These are phyloP conservation scores for Thelonectria rubi DNA, from an alignment of 2,329 filamentous ascomycete species.

Conservation along the genomic window DNA sequence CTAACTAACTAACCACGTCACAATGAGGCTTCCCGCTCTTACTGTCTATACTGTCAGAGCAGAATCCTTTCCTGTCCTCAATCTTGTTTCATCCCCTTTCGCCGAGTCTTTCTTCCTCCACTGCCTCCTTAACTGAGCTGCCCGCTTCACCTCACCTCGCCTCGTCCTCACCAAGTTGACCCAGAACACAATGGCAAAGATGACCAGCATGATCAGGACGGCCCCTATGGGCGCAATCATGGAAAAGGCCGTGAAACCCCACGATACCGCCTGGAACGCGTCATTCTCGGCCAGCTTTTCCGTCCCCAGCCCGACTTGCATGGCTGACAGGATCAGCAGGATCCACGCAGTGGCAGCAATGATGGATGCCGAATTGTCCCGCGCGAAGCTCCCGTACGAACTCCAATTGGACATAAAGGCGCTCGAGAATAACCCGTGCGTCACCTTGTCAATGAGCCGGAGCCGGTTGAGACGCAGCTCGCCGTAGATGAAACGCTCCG, in stretches of 20 bases:
- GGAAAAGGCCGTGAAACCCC: conserved; percentile 52
- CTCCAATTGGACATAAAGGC: conserved; percentile 39
- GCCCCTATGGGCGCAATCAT: conserved; percentile 12
- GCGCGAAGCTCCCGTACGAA: conserved; percentile 53
- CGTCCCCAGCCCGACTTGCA: conserved; percentile 58
- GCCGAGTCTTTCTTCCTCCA: not conserved
- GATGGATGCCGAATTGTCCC: conserved; percentile 54
- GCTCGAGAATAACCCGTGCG: conserved; percentile 24
- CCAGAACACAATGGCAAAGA: conserved; percentile 5
- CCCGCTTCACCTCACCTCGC: not conserved
- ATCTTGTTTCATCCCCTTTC: not conserved
- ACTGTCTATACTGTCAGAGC: not conserved
- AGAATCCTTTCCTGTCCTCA: not conserved
- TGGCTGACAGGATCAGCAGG: conserved; percentile 56
- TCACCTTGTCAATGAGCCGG: conserved; percentile 18
- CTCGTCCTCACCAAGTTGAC: conserved; percentile 11
- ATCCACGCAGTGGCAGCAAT: conserved; percentile 53
- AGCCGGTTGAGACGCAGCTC: conserved; percentile 28
- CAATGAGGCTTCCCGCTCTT: no score
- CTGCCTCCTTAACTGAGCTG: not conserved
- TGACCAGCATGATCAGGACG: not conserved
- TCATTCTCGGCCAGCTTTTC: conserved; percentile 43
- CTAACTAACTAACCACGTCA: no score
- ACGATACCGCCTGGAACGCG: conserved; percentile 54
- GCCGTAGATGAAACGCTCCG: conserved; percentile 24